Evolutionary conservation across 768 basidiomycete genomes (phyloP).

Genomic region (Aureoboletus auriporus): DNA sequence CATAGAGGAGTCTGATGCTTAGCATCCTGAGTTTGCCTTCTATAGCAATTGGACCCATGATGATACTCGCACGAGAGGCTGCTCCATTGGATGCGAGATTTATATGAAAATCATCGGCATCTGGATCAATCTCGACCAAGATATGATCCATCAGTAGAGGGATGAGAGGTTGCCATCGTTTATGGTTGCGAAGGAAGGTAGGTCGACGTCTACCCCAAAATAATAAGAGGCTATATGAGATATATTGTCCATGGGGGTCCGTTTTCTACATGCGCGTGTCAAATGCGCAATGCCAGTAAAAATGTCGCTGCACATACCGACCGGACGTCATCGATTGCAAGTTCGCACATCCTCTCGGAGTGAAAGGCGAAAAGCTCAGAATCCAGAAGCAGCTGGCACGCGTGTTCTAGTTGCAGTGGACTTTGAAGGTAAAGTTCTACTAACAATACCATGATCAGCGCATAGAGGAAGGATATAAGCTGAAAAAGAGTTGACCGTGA

Average conservation of each 20-base stretch:
- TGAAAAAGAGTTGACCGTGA: slow-evolving; percentile 57
- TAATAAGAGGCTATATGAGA: slow-evolving; percentile 75
- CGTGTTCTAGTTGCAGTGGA: slow-evolving; percentile 80
- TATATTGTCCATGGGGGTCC: slow-evolving; percentile 79
- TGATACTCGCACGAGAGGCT: slow-evolving; percentile 37
- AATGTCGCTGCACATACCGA: slow-evolving; percentile 42
- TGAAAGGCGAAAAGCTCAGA: slow-evolving; percentile 90
- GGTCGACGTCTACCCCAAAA: slow-evolving; percentile 66
- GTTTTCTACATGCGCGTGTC: slow-evolving; percentile 52
- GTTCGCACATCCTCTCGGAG: slow-evolving; percentile 87
- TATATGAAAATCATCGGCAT: slow-evolving; percentile 59
- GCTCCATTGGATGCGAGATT: slow-evolving; percentile 27
- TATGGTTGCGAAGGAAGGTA: slow-evolving; percentile 71
- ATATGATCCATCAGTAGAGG: slow-evolving; percentile 85
- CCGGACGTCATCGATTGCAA: slow-evolving; percentile 65
- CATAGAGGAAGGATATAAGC: not conserved
- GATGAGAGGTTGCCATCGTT: slow-evolving; percentile 79
- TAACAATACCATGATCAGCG: slow-evolving; percentile 12
- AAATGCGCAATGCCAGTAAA: slow-evolving; percentile 1
- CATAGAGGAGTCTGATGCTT: slow-evolving; percentile 76
- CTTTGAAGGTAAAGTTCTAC: slow-evolving; percentile 83
- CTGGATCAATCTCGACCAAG: slow-evolving; percentile 74
- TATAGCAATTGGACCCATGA: slow-evolving; percentile 56
- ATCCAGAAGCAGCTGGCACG: slow-evolving; percentile 68
- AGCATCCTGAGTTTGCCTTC: slow-evolving; percentile 78